These are phyloP conservation scores for Oryza meridionalis DNA, from an alignment of 176 grass and related monocot species.

Conservation along the genomic window DNA sequence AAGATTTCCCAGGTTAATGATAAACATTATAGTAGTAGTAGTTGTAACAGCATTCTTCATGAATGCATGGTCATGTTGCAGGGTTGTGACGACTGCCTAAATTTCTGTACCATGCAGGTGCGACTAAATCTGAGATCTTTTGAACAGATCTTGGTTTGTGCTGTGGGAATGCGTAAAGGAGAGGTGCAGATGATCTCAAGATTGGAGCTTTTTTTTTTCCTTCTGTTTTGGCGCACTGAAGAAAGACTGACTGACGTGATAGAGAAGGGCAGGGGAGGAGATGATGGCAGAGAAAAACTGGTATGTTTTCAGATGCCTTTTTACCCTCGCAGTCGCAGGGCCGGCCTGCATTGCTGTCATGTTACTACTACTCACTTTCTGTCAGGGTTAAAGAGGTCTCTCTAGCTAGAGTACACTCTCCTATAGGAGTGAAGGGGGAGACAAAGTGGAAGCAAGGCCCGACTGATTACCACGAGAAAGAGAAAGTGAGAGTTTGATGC, in stretches of 20 bases:
- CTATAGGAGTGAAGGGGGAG: conserved; percentile 5
- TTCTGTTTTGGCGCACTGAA: not conserved
- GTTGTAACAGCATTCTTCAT: not conserved
- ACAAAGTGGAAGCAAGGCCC: conserved; percentile 38
- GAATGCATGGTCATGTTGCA: not conserved
- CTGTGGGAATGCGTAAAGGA: conserved; percentile 28
- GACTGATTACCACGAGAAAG: conserved; percentile 23
- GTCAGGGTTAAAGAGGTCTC: conserved; percentile 36
- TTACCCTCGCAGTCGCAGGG: conserved; percentile 18
- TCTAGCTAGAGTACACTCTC: not conserved
- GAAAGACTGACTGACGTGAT: conserved; percentile 39
- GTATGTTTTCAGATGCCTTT: conserved; percentile 46
- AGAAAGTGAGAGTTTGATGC: not conserved
- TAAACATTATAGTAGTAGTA: not conserved
- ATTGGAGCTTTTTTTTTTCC: not conserved
- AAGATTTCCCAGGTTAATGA: conserved; percentile 21
- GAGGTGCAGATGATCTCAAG: conserved; percentile 10
- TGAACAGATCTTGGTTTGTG: conserved; percentile 42
- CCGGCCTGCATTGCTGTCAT: conserved; percentile 42
- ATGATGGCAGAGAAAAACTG: conserved; percentile 15
- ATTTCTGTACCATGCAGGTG: conserved; percentile 27
- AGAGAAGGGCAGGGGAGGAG: conserved; percentile 22
- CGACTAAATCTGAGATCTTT: conserved; percentile 38
- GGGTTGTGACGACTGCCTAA: conserved; percentile 24
- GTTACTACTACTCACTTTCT: conserved; percentile 24